Evolutionary conservation across 208 protist genomes (phyloP), one percentile per base, ranked within the genome.

Genomic region (Acanthamoeba triangularis): DNA sequence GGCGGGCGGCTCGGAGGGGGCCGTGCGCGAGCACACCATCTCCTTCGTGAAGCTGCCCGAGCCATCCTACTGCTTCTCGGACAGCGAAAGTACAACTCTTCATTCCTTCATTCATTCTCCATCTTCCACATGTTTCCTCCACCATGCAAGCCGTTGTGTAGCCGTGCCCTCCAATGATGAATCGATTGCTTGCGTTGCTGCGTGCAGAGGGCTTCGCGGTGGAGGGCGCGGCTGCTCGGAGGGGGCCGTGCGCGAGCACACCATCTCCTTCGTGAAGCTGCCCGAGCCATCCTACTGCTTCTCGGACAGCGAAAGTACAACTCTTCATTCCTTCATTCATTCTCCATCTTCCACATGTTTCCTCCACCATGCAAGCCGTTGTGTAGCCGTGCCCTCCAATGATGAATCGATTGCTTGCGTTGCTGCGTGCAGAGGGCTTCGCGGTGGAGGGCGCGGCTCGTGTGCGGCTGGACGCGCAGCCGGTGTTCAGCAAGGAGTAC

Each of bases 401-500:
- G n/a, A 41, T 44, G 3, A 1, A n/a, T 37, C 1, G 11, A 23
- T 74, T n/a, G 30, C 37, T 18, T 37, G n/a, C 37, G 69, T 82
- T 16, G 10, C 1, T 84, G 28, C 23, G 72, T 61, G 78, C 41
- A 87, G 78, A 87, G 78, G 41, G 47, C 13, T 87, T 87, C 47
- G 41, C 78, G 20, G 18, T 87, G 30, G 78, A 87, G 33, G 78
- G 78, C 6, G 52, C 47, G 44, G 52, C 52, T 3, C 78, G 78
- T 0, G 28, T 87, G 30, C 78, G 78, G 28, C 30, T 54, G 14
- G 78, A 87, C 52, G 47, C 78, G 25, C 78, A 87, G 52, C 78
- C 78, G 16, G 78, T 87, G 78, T 87, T 87, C 49, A 87, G 78
- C 49, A n/a, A 87, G 49, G 78, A 87, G 30, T 87, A 87, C 78